phyloP scores from a whole-genome alignment of 1,284 basidiomycete genomes.

The Puccinia horiana region DNA sequence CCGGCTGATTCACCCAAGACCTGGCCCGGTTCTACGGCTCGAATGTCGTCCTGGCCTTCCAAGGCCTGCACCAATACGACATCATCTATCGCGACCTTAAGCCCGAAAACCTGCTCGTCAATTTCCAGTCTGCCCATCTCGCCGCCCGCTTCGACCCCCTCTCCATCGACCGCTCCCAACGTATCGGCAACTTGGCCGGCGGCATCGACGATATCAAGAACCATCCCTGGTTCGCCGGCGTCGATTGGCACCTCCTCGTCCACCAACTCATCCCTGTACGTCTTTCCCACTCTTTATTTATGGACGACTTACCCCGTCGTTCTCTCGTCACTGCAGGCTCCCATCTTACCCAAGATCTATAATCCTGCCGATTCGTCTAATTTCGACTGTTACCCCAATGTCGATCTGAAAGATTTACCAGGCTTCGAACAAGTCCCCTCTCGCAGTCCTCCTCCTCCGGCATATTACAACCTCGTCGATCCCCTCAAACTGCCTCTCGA shows the following conservation, averaged over 20 bases:
- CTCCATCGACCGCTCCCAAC: slow-evolving; percentile 53
- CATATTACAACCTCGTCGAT: slow-evolving; percentile 26
- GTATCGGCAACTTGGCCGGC: slow-evolving; percentile 55
- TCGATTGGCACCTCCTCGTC: slow-evolving; percentile 55
- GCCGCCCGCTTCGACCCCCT: slow-evolving; percentile 54
- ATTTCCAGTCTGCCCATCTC: slow-evolving; percentile 54
- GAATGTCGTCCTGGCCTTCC: slow-evolving; percentile 53
- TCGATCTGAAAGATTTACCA: slow-evolving; percentile 53
- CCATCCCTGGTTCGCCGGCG: slow-evolving; percentile 57
- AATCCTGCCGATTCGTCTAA: slow-evolving; percentile 54
- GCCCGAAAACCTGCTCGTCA: slow-evolving; percentile 37
- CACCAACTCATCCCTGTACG: slow-evolving; percentile 52
- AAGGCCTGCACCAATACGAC: too few species aligned
- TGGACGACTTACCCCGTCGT: background rate
- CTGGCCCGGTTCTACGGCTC: slow-evolving; percentile 56
- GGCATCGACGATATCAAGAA: slow-evolving; percentile 55
- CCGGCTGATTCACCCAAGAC: background rate
- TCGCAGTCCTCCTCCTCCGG: too few species aligned
- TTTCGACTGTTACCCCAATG: slow-evolving; percentile 55
- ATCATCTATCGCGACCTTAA: too few species aligned
- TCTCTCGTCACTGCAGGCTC: slow-evolving; percentile 51
- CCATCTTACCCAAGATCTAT: slow-evolving; percentile 54
- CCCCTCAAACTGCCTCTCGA: background rate
- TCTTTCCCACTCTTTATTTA: background rate
- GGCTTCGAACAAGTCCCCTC: too few species aligned